Conservation (phyloP, 768 basidiomycete genomes). For the Auricularia cornea region DNA sequence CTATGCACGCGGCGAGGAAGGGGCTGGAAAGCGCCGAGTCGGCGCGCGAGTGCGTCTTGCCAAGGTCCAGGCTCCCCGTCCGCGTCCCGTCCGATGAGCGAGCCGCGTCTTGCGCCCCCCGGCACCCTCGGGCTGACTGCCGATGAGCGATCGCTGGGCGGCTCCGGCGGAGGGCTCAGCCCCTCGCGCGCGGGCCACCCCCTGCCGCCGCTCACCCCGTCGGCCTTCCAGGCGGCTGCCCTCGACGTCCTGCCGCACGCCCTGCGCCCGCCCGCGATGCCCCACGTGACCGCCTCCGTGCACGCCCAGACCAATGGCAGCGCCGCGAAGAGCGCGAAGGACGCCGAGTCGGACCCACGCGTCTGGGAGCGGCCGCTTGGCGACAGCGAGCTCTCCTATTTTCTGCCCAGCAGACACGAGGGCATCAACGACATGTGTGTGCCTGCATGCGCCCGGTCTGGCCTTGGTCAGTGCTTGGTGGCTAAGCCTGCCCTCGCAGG, state of each 20-base stretch:
- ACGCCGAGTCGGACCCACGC: not conserved
- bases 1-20: too few species aligned
- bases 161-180: not conserved
- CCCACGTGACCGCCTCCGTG: not conserved
- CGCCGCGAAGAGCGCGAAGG: not conserved
- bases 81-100: not conserved
- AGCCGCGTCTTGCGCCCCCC: not conserved
- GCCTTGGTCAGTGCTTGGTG: not conserved
- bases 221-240: not conserved
- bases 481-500: too few species aligned
- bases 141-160: not conserved
- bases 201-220: not conserved
- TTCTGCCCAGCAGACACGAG: conserved; percentile 61
- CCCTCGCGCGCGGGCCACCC: not conserved
- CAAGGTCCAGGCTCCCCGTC: not conserved
- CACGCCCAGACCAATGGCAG: not conserved
- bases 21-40: too few species aligned
- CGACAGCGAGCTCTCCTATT: conserved; percentile 73
- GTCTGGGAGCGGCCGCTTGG: conserved; percentile 50
- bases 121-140: not conserved
- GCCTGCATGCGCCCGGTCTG: not conserved
- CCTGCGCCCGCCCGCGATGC: not conserved
- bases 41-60: not conserved
- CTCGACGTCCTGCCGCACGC: not conserved
- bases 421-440: conserved; percentile 84